Percentiles rank a stretch among this genome's conserved stretches.
phyloP scores from a whole-genome alignment of 257 asterid species.

The Rhazya stricta region DNA sequence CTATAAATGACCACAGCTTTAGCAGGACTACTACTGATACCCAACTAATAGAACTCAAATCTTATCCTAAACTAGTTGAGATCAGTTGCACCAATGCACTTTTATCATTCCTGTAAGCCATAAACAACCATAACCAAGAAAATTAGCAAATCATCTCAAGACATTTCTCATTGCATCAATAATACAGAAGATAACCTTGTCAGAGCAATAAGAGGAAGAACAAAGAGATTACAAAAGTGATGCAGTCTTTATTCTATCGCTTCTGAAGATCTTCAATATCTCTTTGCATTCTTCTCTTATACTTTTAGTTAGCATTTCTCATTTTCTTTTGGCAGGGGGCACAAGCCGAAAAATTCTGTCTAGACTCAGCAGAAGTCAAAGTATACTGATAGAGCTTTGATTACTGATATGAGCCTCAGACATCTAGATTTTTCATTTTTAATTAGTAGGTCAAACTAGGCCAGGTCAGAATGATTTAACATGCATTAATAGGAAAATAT shows the following conservation, averaged over 20 bases:
- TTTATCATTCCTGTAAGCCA: neutral
- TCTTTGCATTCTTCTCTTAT: neutral
- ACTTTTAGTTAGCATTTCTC: neutral
- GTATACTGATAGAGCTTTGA: neutral
- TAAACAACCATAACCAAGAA: neutral
- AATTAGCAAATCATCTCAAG: neutral
- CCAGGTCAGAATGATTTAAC: neutral
- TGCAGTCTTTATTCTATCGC: neutral
- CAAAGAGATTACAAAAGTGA: neutral
- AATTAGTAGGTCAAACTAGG: neutral
- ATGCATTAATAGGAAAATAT: neutral
- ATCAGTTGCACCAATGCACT: neutral
- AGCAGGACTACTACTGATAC: neutral
- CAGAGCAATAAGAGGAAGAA: neutral
- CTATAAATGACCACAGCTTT: neutral
- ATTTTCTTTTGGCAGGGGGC: neutral
- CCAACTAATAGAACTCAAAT: neutral
- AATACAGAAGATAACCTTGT: neutral
- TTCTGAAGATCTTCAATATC: neutral
- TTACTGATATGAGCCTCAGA: neutral
- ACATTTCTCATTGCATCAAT: neutral
- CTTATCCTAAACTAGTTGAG: no score
- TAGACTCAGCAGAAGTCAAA: neutral
- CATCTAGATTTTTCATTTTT: neutral
- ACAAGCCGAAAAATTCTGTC: neutral